Base-by-base conservation (phyloP, 495 filamentous ascomycete genomes). In the Apiosordaria backusii region DNA sequence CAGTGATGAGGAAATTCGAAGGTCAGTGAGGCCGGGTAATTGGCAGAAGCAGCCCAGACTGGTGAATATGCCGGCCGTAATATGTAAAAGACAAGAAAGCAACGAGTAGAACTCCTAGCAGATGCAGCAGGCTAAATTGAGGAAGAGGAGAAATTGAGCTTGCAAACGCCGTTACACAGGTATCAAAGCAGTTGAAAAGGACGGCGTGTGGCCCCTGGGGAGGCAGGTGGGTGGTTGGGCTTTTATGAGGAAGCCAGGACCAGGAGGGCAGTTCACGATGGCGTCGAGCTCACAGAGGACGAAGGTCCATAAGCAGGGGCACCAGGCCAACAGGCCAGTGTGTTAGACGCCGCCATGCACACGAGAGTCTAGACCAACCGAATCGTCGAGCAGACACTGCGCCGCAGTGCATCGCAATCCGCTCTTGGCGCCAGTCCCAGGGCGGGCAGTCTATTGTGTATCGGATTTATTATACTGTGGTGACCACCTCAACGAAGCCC, bases 351-450 rank as follows among this genome's bases (percentile, higher is more conserved):
- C 52, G 22, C 52, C 1, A 55, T 19, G 52, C 52, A 55, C 52
- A 7, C 19, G 26, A 27, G 18, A 27, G 59, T 45, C 59, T 61
- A 61, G 27, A 61, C 59, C 26, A 22, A 40, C 29, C 59, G 18
- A 45, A 45, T 27, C 57, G 26, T 25, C 22, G 23, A 59, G 22
- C 57, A 59, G 6, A 10, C 19, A 45, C 59, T 61, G 59, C 59
- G 59, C 59, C 59, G 22, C 52, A 55, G 59, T 19, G 29, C 59
- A 61, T 61, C 9, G 26, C 26, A 61, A 45, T 61, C 1, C 19
- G 26, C 27, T 40, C 59, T 61, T 61, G 59, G 59, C 59, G 26
- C 18, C 59, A 4, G 29, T 7, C 24, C 22, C 25, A 59, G n/a
- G 57, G 22, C 57, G 26, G 16, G 25, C 16, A 18, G 22, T 59